phyloP scores from a whole-genome alignment of 805 yeast species.

The Peterozyma xylosa region DNA sequence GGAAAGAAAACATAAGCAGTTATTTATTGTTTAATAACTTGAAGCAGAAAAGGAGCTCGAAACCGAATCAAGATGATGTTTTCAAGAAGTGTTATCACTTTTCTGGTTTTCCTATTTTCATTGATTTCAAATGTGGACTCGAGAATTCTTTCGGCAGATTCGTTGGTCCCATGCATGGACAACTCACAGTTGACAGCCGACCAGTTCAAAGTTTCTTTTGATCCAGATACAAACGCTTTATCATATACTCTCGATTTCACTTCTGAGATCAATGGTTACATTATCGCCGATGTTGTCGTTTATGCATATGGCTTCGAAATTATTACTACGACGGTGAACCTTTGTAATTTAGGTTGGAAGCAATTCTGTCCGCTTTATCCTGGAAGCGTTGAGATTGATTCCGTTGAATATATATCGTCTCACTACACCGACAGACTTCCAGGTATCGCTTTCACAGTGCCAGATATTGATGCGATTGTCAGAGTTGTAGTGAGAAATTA shows the following conservation, averaged over 20 bases:
- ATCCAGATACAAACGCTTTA: constrained; percentile 64
- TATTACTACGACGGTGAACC: constrained; percentile 47
- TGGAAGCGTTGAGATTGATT: constrained; percentile 70
- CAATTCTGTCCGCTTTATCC: constrained; percentile 89
- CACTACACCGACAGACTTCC: constrained; percentile 56
- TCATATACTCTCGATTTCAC: constrained; percentile 63
- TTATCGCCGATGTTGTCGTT: constrained; percentile 63
- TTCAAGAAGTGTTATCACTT: not conserved
- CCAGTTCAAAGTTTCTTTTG: constrained; percentile 65
- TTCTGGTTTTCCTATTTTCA: not conserved
- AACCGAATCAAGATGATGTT: too few relatives aligned
- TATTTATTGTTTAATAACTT: too few relatives aligned
- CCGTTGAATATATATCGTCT: constrained; percentile 51
- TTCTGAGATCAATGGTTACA: constrained; percentile 58
- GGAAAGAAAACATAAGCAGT: too few relatives aligned
- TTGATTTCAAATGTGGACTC: constrained; percentile 8
- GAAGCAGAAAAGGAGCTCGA: too few relatives aligned
- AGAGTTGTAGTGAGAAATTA: constrained; percentile 39
- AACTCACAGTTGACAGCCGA: constrained; percentile 66
- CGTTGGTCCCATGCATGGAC: constrained; percentile 83
- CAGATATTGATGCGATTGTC: constrained; percentile 77
- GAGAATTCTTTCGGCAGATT: constrained; percentile 49
- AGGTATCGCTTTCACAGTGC: constrained; percentile 79
- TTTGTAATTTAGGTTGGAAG: constrained; percentile 67
- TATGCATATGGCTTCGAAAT: constrained; percentile 82